These are phyloP conservation scores for Nakataea oryzae DNA, from an alignment of 2,329 filamentous ascomycete genomes.

Conservation along the genomic window DNA sequence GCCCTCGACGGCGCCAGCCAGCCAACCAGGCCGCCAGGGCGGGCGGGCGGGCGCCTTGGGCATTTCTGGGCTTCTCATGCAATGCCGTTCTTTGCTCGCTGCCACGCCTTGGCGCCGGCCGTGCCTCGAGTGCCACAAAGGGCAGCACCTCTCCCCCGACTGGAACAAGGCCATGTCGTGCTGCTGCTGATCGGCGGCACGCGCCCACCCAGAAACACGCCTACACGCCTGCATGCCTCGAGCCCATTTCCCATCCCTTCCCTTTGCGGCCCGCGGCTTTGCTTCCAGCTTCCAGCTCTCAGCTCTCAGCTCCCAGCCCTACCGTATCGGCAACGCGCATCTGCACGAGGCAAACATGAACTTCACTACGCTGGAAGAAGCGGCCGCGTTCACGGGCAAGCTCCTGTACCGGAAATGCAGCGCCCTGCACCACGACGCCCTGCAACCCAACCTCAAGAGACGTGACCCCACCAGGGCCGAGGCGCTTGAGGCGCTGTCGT, in stretches of 20 bases:
- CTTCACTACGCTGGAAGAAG: background rate
- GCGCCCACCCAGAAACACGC: too few relatives aligned
- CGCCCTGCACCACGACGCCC: background rate
- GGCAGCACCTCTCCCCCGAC: too few relatives aligned
- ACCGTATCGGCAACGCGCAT: too few relatives aligned
- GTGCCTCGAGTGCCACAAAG: too few relatives aligned
- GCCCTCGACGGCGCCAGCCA: background rate
- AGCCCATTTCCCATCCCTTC: background rate
- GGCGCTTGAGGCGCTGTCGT: background rate
- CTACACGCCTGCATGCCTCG: too few relatives aligned
- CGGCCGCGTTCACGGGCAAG: background rate
- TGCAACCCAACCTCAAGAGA: background rate
- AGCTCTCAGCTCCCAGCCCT: too few relatives aligned
- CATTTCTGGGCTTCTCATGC: background rate
- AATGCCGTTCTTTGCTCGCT: background rate
- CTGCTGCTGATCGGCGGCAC: background rate
- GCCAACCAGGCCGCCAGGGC: background rate
- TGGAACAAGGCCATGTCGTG: too few relatives aligned
- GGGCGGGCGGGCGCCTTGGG: background rate
- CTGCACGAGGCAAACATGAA: background rate
- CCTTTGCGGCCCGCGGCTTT: background rate
- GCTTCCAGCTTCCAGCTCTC: too few relatives aligned
- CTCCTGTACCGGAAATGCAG: background rate
- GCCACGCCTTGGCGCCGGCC: too few relatives aligned
- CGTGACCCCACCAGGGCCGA: background rate